A percentile compares a stretch with the other conserved stretches of the same genome.
Evolutionary conservation across 129 eudicot genomes (phyloP).

Genomic region (Kitagawia praeruptora): DNA sequence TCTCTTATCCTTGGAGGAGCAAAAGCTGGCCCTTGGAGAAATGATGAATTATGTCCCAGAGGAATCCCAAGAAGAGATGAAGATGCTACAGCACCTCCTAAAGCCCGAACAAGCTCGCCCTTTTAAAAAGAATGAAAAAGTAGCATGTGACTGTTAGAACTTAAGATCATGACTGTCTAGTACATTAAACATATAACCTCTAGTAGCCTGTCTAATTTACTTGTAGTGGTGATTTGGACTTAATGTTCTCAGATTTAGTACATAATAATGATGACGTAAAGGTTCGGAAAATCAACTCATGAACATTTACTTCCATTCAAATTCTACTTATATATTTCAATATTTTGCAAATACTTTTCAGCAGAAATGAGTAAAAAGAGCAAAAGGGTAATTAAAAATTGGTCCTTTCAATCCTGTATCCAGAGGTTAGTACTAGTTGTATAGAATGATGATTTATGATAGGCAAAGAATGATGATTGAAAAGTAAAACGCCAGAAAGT

Average conservation of each 20-base stretch:
- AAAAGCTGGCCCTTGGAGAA: constrained; percentile 97
- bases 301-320: neutral
- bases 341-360: neutral
- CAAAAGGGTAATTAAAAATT: neutral
- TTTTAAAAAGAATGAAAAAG: constrained; percentile 5
- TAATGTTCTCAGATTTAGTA: neutral
- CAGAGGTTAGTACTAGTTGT: neutral
- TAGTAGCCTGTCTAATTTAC: neutral
- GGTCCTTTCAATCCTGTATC: neutral
- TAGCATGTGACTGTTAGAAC: neutral
- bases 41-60: constrained; percentile 92
- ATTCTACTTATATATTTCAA: neutral
- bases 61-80: constrained; percentile 94
- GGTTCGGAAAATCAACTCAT: neutral
- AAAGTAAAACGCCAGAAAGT: neutral
- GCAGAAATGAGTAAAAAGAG: neutral
- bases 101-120: constrained; percentile 88
- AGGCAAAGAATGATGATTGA: neutral
- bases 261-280: neutral
- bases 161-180: neutral
- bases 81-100: constrained; percentile 84
- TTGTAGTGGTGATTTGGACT: neutral
- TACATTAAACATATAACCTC: neutral
- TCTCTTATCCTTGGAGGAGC: constrained; percentile 97
- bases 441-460: too few species aligned